These are phyloP conservation scores for Symbiodinium pilosum DNA, from an alignment of 73 alveolate genomes.

Conservation along the genomic window DNA sequence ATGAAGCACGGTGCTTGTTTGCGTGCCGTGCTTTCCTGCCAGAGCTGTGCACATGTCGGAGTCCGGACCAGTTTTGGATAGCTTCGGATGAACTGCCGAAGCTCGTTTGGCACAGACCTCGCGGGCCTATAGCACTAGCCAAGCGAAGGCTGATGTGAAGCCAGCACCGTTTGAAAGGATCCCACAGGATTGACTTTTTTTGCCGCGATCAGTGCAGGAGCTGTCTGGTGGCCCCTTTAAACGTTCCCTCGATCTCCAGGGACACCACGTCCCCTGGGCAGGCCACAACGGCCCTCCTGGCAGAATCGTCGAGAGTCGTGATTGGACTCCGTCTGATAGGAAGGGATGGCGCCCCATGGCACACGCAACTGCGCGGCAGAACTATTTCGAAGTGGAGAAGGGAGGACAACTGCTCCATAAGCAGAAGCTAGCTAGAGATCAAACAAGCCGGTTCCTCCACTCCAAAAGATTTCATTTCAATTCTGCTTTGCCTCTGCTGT, in stretches of 20 bases:
- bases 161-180: constrained; percentile 2
- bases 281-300: constrained; percentile 16
- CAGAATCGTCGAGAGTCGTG: background rate
- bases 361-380: background rate
- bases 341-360: constrained; percentile 27
- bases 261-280: constrained; percentile 1
- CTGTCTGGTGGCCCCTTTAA: constrained; percentile 2
- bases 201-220: constrained; percentile 11
- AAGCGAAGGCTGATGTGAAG: background rate
- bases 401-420: too few relatives aligned
- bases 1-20: too few relatives aligned
- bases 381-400: background rate
- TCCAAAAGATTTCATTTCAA: background rate
- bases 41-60: background rate
- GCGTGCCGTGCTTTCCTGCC: background rate
- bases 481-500: background rate
- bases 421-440: too few relatives aligned
- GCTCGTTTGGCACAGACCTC: background rate
- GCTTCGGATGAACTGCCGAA: background rate
- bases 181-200: background rate
- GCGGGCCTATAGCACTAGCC: constrained; percentile 2
- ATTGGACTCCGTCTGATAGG: background rate
- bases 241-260: background rate
- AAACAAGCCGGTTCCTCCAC: too few relatives aligned
- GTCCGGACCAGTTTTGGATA: background rate